Evolutionary conservation across 1,284 basidiomycete genomes (phyloP).

Genomic region (Schizophyllum amplum): DNA sequence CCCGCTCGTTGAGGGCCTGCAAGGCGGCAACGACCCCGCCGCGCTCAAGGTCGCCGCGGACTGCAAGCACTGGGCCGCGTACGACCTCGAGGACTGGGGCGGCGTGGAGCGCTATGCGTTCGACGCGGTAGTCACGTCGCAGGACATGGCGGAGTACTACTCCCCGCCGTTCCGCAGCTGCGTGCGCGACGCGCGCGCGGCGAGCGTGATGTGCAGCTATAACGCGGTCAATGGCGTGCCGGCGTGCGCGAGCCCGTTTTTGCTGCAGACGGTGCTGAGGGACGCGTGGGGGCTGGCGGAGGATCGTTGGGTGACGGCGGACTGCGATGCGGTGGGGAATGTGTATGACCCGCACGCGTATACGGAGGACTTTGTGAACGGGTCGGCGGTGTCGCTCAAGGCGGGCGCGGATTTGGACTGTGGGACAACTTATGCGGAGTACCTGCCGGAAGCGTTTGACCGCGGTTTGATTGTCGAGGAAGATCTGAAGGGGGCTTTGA

Average conservation of each 20-base stretch:
- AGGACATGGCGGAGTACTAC: slow-evolving; percentile 49
- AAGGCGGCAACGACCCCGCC: slow-evolving; percentile 46
- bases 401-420: slow-evolving; percentile 52
- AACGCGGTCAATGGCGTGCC: slow-evolving; percentile 54
- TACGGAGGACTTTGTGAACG: slow-evolving; percentile 32
- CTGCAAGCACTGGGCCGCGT: slow-evolving; percentile 52
- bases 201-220: slow-evolving; percentile 52
- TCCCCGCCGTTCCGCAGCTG: slow-evolving; percentile 47
- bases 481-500: slow-evolving; percentile 34
- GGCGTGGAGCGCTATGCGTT: slow-evolving; percentile 39
- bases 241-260: slow-evolving; percentile 41
- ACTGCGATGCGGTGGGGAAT: slow-evolving; percentile 33
- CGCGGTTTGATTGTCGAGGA: slow-evolving; percentile 35
- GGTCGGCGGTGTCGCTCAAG: slow-evolving; percentile 40
- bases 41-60: slow-evolving; percentile 44
- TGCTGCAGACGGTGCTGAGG: slow-evolving; percentile 43
- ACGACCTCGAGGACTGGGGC: slow-evolving; percentile 48
- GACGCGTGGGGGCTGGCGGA: slow-evolving; percentile 43
- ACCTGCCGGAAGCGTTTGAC: slow-evolving; percentile 39
- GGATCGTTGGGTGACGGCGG: slow-evolving; percentile 42
- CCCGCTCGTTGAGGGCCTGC: slow-evolving; percentile 43
- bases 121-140: slow-evolving; percentile 43
- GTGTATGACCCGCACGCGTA: slow-evolving; percentile 42
- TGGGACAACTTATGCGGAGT: slow-evolving; percentile 35
- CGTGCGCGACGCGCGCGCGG: slow-evolving; percentile 49